Evolutionary conservation across 768 basidiomycete genomes (phyloP), one percentile per base, ranked within the genome.

Genomic region (Serendipita indica): DNA sequence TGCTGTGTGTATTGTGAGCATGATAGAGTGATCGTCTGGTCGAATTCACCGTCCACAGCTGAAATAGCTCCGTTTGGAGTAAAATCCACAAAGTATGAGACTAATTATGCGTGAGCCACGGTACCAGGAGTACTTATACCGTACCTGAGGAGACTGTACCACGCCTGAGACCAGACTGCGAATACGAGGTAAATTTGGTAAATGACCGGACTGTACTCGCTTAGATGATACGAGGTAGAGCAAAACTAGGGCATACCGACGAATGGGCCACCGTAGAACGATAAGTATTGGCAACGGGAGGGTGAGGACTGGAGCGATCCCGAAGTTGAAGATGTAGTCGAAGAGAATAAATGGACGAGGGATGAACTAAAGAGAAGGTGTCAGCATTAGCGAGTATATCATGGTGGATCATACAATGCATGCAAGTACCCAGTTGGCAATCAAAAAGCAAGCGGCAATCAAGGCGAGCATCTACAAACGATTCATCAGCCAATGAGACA

Each of bases 211-310:
- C 77, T 74, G 61, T 82, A 78, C 39, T 82, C 74, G 1, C 86
- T 86, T 73, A 79, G 81, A 72, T 89, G 82, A 64, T 78, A 83
- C 57, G 82, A 72, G 59, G 87, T 76, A 73, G 86, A 74, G 56
- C 79, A 67, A 30, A 7, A 28, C 22, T 22, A 20, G 32, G 16
- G n/a, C 25, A 25, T 18, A 54, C 49, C 32, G 49, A 0, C 0
- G 20, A 7, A 54, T 33, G 20, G 49, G 49, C 22, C 22, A 54
- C 20, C 49, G 22, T 16, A 54, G 32, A 7, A 54, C 32, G 12
- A 54, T 54, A 16, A 54, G 32, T 22, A 54, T 12, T 16, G 80
- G 66, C 30, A 88, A 69, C 1, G 83, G 84, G 20, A 89, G 67
- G 30, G 78, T 82, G 57, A 85, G 67, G 2, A 71, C 67, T 2